Evolutionary conservation across 208 protist species (phyloP), one percentile per base, ranked within the genome.

Genomic region (Trypanosoma scelopori): DNA sequence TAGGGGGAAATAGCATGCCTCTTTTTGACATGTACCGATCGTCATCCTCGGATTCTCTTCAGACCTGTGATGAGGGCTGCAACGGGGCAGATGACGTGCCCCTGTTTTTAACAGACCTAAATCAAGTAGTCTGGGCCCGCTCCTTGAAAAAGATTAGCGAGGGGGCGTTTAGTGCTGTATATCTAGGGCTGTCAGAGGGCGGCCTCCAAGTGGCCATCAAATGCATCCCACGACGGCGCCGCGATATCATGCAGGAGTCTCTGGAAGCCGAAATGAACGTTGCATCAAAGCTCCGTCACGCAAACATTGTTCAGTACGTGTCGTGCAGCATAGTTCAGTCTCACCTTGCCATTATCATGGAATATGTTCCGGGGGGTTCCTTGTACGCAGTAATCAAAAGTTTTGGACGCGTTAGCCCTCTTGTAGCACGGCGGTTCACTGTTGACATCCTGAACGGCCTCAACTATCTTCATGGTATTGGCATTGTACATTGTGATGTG

Each of bases 161-260:
- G 20, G 88, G 88, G 22, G 78, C 88, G 27, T 94, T 94, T 55
- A 82, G 82, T 52, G 32, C 50, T 22, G 81, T 94, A 25, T 94
- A 84, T 64, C 65, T 92, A 12, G 88, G 84, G 25, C 74, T 91
- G 66, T 82, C 79, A 5, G 76, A 85, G 47, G 81, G 85, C 45
- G 87, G 87, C 12, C 76, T 77, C 28, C 89, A 89, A 68, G 89
- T 91, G 16, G 89, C 85, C 3, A 88, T 94, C 64, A 94, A 94
- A 71, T 86, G 77, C 43, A 87, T 94, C 46, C 69, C 79, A 42
- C 79, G 83, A 1, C 65, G 69, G 22, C 79, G 81, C 52, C 83
- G 83, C 63, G 74, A 80, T 28, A 86, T 85, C 70, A 80, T 80
- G 53, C 71, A 82, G 60, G 71, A 82, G 58, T 78, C 78, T 48